phyloP scores from a whole-genome alignment of 169 alveolate species.

The Cryptosporidium viatorum region DNA sequence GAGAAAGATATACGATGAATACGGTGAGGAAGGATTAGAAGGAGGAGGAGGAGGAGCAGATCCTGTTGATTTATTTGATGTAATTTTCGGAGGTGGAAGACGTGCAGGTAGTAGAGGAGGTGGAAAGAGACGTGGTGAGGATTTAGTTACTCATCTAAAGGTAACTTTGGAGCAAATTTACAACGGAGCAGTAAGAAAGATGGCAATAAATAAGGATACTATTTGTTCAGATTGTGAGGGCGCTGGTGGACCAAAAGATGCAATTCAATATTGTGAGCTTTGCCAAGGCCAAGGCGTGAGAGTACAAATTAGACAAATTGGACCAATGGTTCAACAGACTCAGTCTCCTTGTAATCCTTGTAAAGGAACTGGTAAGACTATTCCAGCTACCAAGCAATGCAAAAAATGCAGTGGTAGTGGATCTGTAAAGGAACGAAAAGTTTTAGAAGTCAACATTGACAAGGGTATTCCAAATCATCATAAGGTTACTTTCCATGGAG shows the following conservation, averaged over 20 bases:
- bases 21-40: slow-evolving; percentile 97
- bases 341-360: slow-evolving; percentile 92
- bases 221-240: slow-evolving; percentile 96
- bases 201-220: slow-evolving; percentile 93
- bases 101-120: slow-evolving; percentile 85
- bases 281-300: slow-evolving; percentile 96
- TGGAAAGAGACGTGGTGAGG: slow-evolving; percentile 91
- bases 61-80: slow-evolving; percentile 90
- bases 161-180: slow-evolving; percentile 96
- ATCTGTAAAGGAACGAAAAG: slow-evolving; percentile 89
- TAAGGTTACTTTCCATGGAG: slow-evolving; percentile 92
- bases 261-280: slow-evolving; percentile 89
- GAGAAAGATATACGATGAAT: slow-evolving; percentile 94
- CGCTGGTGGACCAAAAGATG: slow-evolving; percentile 95
- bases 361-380: slow-evolving; percentile 91
- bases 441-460: slow-evolving; percentile 92
- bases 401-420: slow-evolving; percentile 91
- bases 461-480: slow-evolving; percentile 96
- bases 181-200: slow-evolving; percentile 93
- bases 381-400: slow-evolving; percentile 91
- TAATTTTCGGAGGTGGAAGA: slow-evolving; percentile 95
- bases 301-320: slow-evolving; percentile 89
- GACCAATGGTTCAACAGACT: slow-evolving; percentile 93
- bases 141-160: slow-evolving; percentile 89
- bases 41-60: slow-evolving; percentile 91